Conservation (phyloP, 164 flowering plant genomes). For the Macadamia integrifolia region DNA sequence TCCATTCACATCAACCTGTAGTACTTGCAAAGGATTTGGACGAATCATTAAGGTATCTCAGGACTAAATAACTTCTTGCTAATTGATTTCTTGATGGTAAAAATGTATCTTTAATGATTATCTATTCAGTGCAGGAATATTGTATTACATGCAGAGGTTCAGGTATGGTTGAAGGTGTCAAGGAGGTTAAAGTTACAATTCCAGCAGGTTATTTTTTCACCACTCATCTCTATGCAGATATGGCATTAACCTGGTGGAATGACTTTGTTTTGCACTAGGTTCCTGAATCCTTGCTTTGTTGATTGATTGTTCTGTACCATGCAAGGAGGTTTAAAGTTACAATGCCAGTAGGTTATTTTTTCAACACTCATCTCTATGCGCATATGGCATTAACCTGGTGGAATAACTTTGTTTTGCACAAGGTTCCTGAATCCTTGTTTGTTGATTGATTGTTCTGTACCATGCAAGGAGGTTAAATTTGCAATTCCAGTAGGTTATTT, state of each 20-base stretch:
- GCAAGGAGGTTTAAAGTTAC: conserved; percentile 54
- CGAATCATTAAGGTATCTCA: conserved; percentile 51
- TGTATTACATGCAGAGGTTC: conserved; percentile 61
- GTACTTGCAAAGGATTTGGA: conserved; percentile 71
- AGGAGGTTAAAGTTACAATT: conserved; percentile 58
- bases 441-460: no score
- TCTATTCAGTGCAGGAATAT: conserved; percentile 41
- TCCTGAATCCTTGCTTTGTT: no score
- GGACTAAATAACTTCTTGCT: not conserved
- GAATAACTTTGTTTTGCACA: conserved; percentile 1
- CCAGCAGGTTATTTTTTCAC: conserved; percentile 66
- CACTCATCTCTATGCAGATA: not conserved
- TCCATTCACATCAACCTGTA: conserved; percentile 83
- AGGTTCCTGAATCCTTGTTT: not conserved
- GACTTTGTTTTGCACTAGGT: not conserved
- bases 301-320: no score
- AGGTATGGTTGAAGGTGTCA: conserved; percentile 69
- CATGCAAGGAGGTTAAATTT: conserved; percentile 48
- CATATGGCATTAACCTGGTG: not conserved
- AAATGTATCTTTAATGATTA: conserved; percentile 1
- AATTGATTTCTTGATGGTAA: conserved; percentile 6
- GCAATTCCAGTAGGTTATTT: conserved; percentile 80
- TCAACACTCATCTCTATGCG: not conserved
- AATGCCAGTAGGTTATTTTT: conserved; percentile 78
- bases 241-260: not conserved